Percentiles rank a stretch among this genome's conserved stretches.
These are phyloP conservation scores for Trichoderma brevicompactum DNA, from an alignment of 2,329 filamentous ascomycete genomes.

Conservation along the genomic window DNA sequence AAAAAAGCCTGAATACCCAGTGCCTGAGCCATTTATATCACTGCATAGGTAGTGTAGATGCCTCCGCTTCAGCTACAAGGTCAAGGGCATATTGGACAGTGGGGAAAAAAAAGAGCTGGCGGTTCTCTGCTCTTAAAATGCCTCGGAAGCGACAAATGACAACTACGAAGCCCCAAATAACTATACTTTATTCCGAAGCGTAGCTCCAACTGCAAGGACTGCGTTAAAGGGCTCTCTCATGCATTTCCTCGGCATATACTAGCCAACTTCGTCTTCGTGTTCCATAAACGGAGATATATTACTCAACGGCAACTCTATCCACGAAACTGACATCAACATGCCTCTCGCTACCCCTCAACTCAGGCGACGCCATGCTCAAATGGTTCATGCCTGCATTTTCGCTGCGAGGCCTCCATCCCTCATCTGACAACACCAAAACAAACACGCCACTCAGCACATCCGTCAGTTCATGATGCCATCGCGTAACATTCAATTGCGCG, in stretches of 20 bases:
- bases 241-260: not conserved
- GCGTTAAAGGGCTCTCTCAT: not conserved
- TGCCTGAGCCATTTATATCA: not conserved
- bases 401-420: no score
- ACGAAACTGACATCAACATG: no score
- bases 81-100: no score
- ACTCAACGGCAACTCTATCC: no score
- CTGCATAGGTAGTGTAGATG: not conserved
- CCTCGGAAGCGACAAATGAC: constrained; percentile 6
- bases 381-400: no score
- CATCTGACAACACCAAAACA: not conserved
- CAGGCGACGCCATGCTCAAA: no score
- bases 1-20: no score
- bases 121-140: not conserved
- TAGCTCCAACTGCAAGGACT: not conserved
- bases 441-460: constrained; percentile 13
- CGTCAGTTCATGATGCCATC: constrained; percentile 8
- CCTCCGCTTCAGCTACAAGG: not conserved
- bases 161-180: not conserved
- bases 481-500: no score
- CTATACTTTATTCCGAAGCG: not conserved
- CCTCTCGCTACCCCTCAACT: no score
- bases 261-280: not conserved
- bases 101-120: not conserved
- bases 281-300: no score